Evolutionary conservation across 2,329 filamentous ascomycete species (phyloP).

Genomic region (Pezicula radicicola): DNA sequence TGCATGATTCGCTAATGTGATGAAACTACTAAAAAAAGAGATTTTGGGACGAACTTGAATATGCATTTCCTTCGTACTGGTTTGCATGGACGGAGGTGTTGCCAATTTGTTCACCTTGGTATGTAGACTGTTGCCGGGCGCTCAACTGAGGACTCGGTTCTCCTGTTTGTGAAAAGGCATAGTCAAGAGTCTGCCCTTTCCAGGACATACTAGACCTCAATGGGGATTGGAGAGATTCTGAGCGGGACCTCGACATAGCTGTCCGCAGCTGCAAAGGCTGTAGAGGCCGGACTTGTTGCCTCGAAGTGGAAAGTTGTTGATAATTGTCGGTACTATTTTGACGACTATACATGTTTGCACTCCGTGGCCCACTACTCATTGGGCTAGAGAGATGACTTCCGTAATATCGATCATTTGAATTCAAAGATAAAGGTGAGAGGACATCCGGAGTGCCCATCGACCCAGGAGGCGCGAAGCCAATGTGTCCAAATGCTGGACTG

Average conservation of each 20-base stretch:
- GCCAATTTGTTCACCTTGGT: conserved; percentile 46
- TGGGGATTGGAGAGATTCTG: conserved; percentile 56
- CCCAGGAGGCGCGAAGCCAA: conserved; percentile 57
- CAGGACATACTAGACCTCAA: conserved; percentile 59
- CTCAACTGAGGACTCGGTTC: conserved; percentile 44
- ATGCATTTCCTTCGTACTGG: conserved; percentile 49
- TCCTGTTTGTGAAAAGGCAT: conserved; percentile 44
- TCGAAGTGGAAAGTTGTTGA: conserved; percentile 40
- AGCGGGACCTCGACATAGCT: conserved; percentile 52
- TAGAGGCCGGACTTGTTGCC: conserved; percentile 46
- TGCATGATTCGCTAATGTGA: conserved; percentile 14
- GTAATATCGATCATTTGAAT: conserved; percentile 54
- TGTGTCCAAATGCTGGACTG: conserved; percentile 63
- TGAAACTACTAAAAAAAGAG: conserved; percentile 9
- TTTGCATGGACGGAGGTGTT: conserved; percentile 38
- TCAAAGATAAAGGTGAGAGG: conserved; percentile 54
- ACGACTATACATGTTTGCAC: conserved; percentile 50
- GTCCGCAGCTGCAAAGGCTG: conserved; percentile 59
- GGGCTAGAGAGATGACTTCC: conserved; percentile 44
- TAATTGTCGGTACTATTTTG: conserved; percentile 45
- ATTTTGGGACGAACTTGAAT: conserved; percentile 40
- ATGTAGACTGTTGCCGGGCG: conserved; percentile 46
- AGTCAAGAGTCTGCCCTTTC: conserved; percentile 59
- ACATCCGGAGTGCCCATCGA: conserved; percentile 51
- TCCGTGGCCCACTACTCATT: conserved; percentile 44